These are phyloP conservation scores for Suillus decipiens DNA, from an alignment of 768 basidiomycete species.

Conservation along the genomic window DNA sequence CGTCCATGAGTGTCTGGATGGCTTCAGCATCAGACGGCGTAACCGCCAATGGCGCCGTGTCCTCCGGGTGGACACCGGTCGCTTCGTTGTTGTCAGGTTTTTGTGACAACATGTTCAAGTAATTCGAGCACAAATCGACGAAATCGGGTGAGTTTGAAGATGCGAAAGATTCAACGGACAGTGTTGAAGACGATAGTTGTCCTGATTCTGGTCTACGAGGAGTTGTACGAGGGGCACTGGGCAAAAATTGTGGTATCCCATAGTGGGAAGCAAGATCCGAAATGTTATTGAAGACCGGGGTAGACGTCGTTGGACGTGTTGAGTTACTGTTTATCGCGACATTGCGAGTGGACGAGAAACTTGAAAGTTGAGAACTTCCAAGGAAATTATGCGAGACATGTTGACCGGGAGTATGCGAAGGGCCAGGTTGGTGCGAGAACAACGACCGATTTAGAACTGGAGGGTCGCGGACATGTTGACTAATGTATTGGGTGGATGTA, in stretches of 20 bases:
- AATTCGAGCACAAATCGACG: conserved; percentile 53
- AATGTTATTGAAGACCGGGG: conserved; percentile 61
- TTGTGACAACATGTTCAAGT: conserved; percentile 68
- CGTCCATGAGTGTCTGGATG: conserved; percentile 41
- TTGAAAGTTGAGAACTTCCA: conserved; percentile 61
- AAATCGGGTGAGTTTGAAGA: conserved; percentile 40
- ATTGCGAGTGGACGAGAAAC: conserved; percentile 50
- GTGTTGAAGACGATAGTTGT: conserved; percentile 32
- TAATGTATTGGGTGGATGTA: conserved; percentile 36
- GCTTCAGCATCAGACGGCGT: conserved; percentile 30
- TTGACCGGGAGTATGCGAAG: conserved; percentile 40
- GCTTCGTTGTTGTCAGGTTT: conserved; percentile 43
- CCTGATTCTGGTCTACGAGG: conserved; percentile 41
- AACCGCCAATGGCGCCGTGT: conserved; percentile 27
- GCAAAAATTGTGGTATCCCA: conserved; percentile 75
- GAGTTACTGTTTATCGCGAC: conserved; percentile 54
- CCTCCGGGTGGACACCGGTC: conserved; percentile 33
- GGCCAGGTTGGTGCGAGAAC: conserved; percentile 41
- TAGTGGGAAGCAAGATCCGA: conserved; percentile 74
- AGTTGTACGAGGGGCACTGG: conserved; percentile 64
- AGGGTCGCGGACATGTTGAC: conserved; percentile 47
- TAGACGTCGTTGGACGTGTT: conserved; percentile 69
- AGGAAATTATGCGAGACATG: conserved; percentile 40
- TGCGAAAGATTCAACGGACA: conserved; percentile 24
- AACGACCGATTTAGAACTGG: conserved; percentile 47